Conservation (phyloP, 192 early-diverging fungal genomes). For the Podila epicladia region DNA sequence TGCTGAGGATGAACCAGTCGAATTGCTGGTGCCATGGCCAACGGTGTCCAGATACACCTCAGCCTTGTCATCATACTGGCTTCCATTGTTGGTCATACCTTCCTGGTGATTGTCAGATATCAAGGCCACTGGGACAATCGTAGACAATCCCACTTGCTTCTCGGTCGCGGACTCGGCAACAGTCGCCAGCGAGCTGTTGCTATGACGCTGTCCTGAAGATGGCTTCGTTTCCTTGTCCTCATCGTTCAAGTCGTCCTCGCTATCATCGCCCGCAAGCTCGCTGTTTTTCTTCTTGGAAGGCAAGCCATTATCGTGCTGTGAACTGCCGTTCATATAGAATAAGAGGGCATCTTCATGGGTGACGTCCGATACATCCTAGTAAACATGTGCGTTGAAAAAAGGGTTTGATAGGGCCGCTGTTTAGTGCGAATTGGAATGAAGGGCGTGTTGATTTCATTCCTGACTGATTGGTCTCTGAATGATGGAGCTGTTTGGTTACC, state of each 20-base stretch:
- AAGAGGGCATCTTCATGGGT: not conserved
- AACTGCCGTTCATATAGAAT: conserved; percentile 39
- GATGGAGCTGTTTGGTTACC: too few species aligned
- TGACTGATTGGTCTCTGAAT: too few species aligned
- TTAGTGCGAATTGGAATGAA: too few species aligned
- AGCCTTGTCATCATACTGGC: not conserved
- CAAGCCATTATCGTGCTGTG: not conserved
- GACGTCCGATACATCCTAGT: too few species aligned
- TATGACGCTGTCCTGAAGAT: not conserved
- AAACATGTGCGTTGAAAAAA: too few species aligned
- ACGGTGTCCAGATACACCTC: conserved; percentile 16
- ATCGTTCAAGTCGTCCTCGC: not conserved
- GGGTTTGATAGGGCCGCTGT: too few species aligned
- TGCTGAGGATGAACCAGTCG: not conserved
- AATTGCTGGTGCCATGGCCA: not conserved
- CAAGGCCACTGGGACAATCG: conserved; percentile 6
- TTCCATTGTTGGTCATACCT: not conserved
- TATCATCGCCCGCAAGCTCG: conserved; percentile 18
- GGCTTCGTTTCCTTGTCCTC: conserved; percentile 1
- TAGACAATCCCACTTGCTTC: conserved; percentile 17
- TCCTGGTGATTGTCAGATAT: not conserved
- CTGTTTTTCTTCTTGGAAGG: conserved; percentile 7
- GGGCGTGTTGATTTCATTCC: too few species aligned
- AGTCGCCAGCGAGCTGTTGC: conserved; percentile 33
- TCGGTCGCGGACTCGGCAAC: conserved; percentile 11